Conservation (phyloP, 1,139 yeast genomes). For the Scheffersomyces segobiensis region DNA sequence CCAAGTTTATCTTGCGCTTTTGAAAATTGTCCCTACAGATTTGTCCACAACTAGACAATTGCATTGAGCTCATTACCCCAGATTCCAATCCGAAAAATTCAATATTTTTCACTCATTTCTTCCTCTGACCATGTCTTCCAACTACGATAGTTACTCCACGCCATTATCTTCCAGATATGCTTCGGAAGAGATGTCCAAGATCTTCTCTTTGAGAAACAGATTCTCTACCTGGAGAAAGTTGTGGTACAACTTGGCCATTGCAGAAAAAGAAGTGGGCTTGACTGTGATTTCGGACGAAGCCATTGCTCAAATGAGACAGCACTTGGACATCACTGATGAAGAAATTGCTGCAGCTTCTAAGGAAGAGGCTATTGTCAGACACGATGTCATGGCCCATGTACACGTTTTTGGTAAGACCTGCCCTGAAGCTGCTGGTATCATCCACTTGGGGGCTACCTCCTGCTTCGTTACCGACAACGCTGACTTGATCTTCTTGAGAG, state of each 20-base stretch:
- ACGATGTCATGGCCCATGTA: constrained; percentile 99
- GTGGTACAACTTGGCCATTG: constrained; percentile 94
- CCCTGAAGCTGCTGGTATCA: constrained; percentile 97
- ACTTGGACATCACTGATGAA: constrained; percentile 84
- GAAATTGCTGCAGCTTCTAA: constrained; percentile 85
- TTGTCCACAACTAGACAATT: background rate
- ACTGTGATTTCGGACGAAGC: constrained; percentile 87
- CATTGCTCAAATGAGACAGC: constrained; percentile 75
- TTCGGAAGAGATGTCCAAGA: constrained; percentile 91
- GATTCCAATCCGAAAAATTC: background rate
- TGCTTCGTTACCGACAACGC: constrained; percentile 98
- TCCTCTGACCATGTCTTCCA: constrained; percentile 16
- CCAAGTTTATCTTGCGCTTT: background rate
- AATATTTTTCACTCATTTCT: background rate
- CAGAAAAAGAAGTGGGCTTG: constrained; percentile 90
- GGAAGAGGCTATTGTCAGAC: constrained; percentile 98
- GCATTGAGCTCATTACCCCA: background rate
- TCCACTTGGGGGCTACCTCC: constrained; percentile 97
- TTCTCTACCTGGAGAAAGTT: constrained; percentile 98
- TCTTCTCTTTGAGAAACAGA: constrained; percentile 91
- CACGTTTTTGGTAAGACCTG: constrained; percentile 91
- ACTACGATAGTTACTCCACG: constrained; percentile 75
- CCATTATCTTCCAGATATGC: constrained; percentile 97
- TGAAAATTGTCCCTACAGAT: background rate
- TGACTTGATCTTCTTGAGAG: constrained; percentile 92